Evolutionary conservation across 768 basidiomycete genomes (phyloP), one percentile per base, ranked within the genome.

Genomic region (Suillus weaverae): DNA sequence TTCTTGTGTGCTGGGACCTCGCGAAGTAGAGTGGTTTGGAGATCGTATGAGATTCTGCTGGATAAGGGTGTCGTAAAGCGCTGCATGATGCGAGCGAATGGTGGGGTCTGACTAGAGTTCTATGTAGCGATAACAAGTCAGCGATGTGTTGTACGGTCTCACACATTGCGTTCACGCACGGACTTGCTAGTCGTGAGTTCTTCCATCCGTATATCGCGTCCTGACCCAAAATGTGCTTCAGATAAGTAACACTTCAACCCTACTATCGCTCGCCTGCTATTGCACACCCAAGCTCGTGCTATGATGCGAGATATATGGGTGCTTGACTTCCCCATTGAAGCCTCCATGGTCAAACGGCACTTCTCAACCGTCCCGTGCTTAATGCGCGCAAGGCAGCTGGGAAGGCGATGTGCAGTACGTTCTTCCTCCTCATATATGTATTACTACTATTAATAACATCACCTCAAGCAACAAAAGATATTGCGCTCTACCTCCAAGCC

Each of bases 1-100:
- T 92, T 90, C 84, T 95, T 95, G 62, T 81, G 86, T 3, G 83
- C 84, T n/a, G 92, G 87, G 61, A 98, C 96, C 70, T 95, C 85
- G 33, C 72, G 83, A 60, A 99, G 86, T 69, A 99, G 91, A 54
- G 87, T 86, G 16, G 79, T 77, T 79, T 77, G 87, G 78, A 99
- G 86, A 62, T 81, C 80, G n/a, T n/a, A n/a, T n/a, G n/a, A n/a
- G n/a, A n/a, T n/a, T n/a, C n/a, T n/a, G n/a, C n/a, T n/a, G n/a
- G n/a, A n/a, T n/a, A n/a, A n/a, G n/a, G n/a, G n/a, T n/a, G n/a
- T n/a, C n/a, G n/a, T n/a, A n/a, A n/a, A n/a, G n/a, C n/a, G n/a
- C n/a, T n/a, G n/a, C n/a, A n/a, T n/a, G n/a, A n/a, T n/a, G n/a
- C n/a, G n/a, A n/a, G n/a, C n/a, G n/a, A n/a, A n/a, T n/a, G n/a